A percentile compares a stretch with the other conserved stretches of the same genome.
phyloP scores from a whole-genome alignment of 805 yeast species.

The Saccharomycopsis sp. region DNA sequence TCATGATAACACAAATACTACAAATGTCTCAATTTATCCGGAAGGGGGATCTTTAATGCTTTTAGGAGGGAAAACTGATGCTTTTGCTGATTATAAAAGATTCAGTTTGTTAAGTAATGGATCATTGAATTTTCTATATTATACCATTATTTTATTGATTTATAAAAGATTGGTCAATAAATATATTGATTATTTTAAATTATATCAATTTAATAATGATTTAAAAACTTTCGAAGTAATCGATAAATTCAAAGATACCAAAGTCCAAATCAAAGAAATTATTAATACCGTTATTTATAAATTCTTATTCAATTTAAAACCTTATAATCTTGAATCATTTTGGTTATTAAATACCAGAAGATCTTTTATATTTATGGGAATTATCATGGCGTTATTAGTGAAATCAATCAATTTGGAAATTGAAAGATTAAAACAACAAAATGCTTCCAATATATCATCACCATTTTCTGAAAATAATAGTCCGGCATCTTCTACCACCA shows the following conservation, averaged over 20 bases:
- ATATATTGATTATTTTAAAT: constrained; percentile 18
- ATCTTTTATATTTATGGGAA: constrained; percentile 21
- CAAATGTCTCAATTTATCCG: not conserved
- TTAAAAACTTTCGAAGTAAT: not conserved
- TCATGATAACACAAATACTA: not conserved
- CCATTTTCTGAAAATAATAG: not conserved
- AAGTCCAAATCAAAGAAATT: constrained; percentile 16
- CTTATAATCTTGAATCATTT: constrained; percentile 19
- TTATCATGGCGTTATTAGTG: constrained; percentile 18
- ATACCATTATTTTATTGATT: constrained; percentile 19
- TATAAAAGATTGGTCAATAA: constrained; percentile 21
- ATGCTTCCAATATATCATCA: not conserved
- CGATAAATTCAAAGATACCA: constrained; percentile 13
- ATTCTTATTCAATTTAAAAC: constrained; percentile 19
- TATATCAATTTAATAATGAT: not conserved
- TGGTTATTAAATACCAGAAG: constrained; percentile 19
- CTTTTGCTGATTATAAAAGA: not conserved
- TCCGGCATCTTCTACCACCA: no score
- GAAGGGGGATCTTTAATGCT: not conserved
- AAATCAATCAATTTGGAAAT: constrained; percentile 15
- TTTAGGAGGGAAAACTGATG: not conserved
- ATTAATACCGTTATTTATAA: constrained; percentile 18
- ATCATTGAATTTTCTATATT: constrained; percentile 21
- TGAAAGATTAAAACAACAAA: not conserved
- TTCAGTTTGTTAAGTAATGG: constrained; percentile 17